A percentile compares a stretch with the other conserved stretches of the same genome.
phyloP scores from a whole-genome alignment of 345 rosid genomes.

The Dipteronia sinensis region DNA sequence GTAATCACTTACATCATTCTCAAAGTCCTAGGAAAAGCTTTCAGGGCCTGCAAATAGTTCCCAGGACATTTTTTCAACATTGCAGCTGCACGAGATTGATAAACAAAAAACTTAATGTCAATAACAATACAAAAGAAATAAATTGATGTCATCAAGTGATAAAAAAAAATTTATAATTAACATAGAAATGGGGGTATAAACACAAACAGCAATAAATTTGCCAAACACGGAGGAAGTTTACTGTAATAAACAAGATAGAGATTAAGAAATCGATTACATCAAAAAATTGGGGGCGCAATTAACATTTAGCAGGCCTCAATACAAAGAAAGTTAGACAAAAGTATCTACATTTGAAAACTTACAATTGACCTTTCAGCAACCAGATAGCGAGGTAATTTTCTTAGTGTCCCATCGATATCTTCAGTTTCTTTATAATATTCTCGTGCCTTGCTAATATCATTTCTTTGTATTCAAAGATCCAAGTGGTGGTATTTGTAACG shows the following conservation, averaged over 20 bases:
- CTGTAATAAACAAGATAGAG: background rate
- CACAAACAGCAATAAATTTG: background rate
- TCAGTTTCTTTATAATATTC: constrained; percentile 78
- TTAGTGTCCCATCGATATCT: constrained; percentile 88
- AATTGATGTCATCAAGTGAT: constrained; percentile 3
- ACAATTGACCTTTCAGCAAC: constrained; percentile 94
- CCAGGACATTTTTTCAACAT: constrained; percentile 94
- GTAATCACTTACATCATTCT: constrained; percentile 85
- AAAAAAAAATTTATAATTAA: constrained; percentile 3
- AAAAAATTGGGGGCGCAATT: background rate
- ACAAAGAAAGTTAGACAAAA: constrained; percentile 7
- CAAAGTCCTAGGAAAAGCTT: constrained; percentile 94
- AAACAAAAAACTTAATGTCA: background rate
- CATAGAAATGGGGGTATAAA: background rate
- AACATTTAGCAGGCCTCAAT: background rate
- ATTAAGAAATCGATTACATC: background rate
- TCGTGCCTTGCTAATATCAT: constrained; percentile 51
- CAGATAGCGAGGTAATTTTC: constrained; percentile 79
- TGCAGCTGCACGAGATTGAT: constrained; percentile 61
- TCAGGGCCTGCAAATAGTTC: constrained; percentile 87
- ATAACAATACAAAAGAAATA: constrained; percentile 2
- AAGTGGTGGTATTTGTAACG: constrained; percentile 5
- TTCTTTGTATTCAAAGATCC: constrained; percentile 62
- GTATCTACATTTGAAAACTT: constrained; percentile 31
- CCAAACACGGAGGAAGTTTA: background rate